Evolutionary conservation across 805 yeast genomes (phyloP), one percentile per base, ranked within the genome.

Genomic region (Cyberlindnera maritima): DNA sequence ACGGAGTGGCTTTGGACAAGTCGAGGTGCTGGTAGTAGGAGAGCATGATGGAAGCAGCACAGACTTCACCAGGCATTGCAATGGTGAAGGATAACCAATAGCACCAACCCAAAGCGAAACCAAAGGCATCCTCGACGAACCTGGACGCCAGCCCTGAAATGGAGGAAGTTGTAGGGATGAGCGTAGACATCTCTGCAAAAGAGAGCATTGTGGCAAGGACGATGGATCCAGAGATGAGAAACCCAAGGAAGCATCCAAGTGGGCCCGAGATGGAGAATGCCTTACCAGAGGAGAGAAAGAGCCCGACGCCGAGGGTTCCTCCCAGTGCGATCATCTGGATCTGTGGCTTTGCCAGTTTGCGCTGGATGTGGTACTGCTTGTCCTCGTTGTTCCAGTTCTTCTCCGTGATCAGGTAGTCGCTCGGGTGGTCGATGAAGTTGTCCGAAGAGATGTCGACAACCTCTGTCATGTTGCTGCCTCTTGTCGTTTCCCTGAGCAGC

Each of bases 181-280:
- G 70, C 0, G 94, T 83, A 4, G 85, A 84, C 85, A 86, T 85
- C 62, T 86, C 95, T 49, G 92, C 88, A 62, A 85, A 83, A 4
- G 89, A 81, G 14, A 81, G 66, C 76, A 86, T 80, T 1, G 92
- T 81, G 1, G 84, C 76, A 21, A 83, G 61, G 2, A 86, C 90
- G 12, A 86, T 70, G 2, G 79, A 58, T 0, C 91, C 94, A 23
- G 87, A 74, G 10, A 85, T 65, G 0, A 74, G 46, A 59, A 81
- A 85, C 2, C 92, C 91, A 13, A 86, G 55, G 5, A 86, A 64
- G 9, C 88, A 79, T 0, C 95, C 95, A 43, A 86, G 67, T 1
- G 92, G 92, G 2, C 95, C 95, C 2, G 87, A 85, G 15, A 81
- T 80, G 17, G 81, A 72, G 43, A 86, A 74, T 0, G 89, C 86